Percentiles rank a stretch among this genome's conserved stretches.
These are phyloP conservation scores for Arachis stenosperma DNA, from an alignment of 306 rosid species.

Conservation along the genomic window DNA sequence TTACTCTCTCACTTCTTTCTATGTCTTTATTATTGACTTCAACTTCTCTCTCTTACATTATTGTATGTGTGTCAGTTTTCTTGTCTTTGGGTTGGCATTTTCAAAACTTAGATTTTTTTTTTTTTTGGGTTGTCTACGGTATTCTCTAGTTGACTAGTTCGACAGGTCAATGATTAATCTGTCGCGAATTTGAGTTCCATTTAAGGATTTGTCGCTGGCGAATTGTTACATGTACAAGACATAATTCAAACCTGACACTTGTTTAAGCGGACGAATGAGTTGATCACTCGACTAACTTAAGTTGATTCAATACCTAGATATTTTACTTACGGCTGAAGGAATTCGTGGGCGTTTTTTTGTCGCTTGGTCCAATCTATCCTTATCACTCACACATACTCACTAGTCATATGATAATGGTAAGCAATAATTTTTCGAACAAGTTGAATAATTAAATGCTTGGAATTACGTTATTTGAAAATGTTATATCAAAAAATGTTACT, in stretches of 20 bases:
- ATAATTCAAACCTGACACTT: no score
- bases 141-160: no score
- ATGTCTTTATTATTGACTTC: constrained; percentile 7
- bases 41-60: constrained; percentile 49
- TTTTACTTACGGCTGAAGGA: background rate
- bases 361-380: constrained; percentile 15
- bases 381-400: background rate
- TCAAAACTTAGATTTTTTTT: constrained; percentile 36
- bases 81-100: constrained; percentile 33
- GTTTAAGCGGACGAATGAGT: no score
- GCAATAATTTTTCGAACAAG: constrained; percentile 2
- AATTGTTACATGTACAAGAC: no score
- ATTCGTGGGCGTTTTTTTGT: background rate
- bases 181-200: no score
- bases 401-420: background rate
- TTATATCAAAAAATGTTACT: no score
- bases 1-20: constrained; percentile 34
- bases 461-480: no score
- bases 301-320: constrained; percentile 37
- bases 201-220: no score
- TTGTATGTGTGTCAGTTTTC: constrained; percentile 35
- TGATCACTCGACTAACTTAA: no score
- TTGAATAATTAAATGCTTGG: background rate
- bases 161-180: no score
- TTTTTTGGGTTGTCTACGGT: no score